phyloP scores from a whole-genome alignment of 2,329 filamentous ascomycete species.

The Teratosphaeria nubilosa region DNA sequence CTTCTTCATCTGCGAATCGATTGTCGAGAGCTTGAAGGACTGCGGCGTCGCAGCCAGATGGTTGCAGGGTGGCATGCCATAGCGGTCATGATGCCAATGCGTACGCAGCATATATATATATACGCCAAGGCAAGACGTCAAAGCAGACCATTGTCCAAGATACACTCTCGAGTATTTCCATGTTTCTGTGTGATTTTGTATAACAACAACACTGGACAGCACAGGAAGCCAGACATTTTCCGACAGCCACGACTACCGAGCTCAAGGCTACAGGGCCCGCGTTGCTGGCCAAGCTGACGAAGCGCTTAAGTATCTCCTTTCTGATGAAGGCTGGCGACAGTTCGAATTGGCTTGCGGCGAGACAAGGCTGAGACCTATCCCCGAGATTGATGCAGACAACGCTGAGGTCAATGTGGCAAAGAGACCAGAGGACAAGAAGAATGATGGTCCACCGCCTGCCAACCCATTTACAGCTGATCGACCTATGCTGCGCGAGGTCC shows the following conservation, averaged over 20 bases:
- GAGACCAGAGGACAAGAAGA: not conserved
- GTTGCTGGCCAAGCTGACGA: slow-evolving; percentile 7
- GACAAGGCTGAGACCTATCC: not conserved
- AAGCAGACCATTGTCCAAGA: not conserved
- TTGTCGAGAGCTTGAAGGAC: not conserved
- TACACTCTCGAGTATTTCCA: no score
- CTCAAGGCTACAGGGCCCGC: slow-evolving; percentile 15
- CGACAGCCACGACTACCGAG: slow-evolving; percentile 5
- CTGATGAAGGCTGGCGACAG: not conserved
- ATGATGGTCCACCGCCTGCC: not conserved
- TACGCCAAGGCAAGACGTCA: not conserved
- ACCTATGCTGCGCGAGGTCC: slow-evolving; percentile 9
- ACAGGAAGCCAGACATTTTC: no score
- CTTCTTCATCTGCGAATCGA: not conserved
- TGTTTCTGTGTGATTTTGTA: no score
- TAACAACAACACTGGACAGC: slow-evolving; percentile 8
- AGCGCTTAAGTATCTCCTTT: slow-evolving; percentile 7
- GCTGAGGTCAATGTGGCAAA: not conserved
- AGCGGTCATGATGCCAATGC: not conserved
- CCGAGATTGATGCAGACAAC: slow-evolving; percentile 8
- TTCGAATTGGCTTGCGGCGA: slow-evolving; percentile 7
- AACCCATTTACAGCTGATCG: slow-evolving; percentile 10
- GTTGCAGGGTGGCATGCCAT: not conserved
- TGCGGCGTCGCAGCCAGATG: not conserved
- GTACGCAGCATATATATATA: not conserved